These are phyloP conservation scores for Stenocarpella maydis DNA, from an alignment of 2,329 filamentous ascomycete genomes.

Conservation along the genomic window DNA sequence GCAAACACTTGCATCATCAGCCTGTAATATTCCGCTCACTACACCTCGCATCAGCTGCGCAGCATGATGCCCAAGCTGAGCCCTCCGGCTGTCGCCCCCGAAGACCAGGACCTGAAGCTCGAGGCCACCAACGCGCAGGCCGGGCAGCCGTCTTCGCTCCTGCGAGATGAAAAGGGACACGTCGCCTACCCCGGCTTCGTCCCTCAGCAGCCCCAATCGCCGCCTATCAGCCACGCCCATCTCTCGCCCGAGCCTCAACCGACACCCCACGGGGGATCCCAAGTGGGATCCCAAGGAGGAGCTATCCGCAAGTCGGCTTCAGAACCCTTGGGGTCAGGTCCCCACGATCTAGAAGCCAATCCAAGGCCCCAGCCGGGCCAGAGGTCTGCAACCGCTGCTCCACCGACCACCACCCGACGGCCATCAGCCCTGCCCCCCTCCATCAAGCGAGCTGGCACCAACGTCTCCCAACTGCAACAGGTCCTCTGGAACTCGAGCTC, in stretches of 20 bases:
- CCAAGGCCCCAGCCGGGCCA: slow-evolving; percentile 36
- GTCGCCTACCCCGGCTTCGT: slow-evolving; percentile 46
- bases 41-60: not conserved
- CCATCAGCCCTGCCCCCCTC: slow-evolving; percentile 34
- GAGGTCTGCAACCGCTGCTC: slow-evolving; percentile 39
- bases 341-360: not conserved
- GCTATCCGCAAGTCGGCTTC: slow-evolving; percentile 33
- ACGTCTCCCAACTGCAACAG: slow-evolving; percentile 42
- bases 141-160: slow-evolving; percentile 43
- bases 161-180: slow-evolving; percentile 44
- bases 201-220: slow-evolving; percentile 42
- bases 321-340: slow-evolving; percentile 24
- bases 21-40: not conserved
- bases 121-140: slow-evolving; percentile 39
- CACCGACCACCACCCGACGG: slow-evolving; percentile 31
- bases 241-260: not conserved
- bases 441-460: slow-evolving; percentile 41
- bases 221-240: slow-evolving; percentile 28
- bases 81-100: not conserved
- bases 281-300: not conserved
- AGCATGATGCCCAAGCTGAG: slow-evolving; percentile 24
- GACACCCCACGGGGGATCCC: not conserved
- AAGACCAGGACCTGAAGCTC: slow-evolving; percentile 39
- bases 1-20: not conserved
- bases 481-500: slow-evolving; percentile 39